Base-by-base conservation (phyloP, 176 grass and related monocot species). In the Oryza punctata region DNA sequence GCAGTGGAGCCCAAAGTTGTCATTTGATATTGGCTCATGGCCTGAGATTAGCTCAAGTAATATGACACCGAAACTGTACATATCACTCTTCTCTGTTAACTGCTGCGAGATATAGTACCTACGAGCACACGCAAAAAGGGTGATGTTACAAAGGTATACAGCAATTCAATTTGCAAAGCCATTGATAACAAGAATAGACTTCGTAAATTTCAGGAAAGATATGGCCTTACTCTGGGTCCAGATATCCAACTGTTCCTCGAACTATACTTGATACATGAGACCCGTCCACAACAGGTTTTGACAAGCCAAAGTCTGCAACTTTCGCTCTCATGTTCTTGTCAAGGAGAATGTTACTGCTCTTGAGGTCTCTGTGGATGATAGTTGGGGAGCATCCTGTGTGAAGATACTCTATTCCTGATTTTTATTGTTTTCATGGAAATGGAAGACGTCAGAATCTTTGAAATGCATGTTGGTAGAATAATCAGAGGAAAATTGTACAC, bases 61-160 rank as follows among this genome's bases (percentile, higher is more conserved):
- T 81, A 99, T 99, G 44, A 99, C 91, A 18, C 96, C 96, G 61
- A 99, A 99, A 84, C 96, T 99, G 69, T 96, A 99, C 45, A 99
- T 82, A 65, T 99, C 96, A 5, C 96, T 99, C 83, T 96, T 99
- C 85, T 96, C 96, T 44, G 96, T 99, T 35, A 99, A 80, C 71
- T 99, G 96, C 89, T 99, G 96, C 27, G 91, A 96, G 63, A 84
- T 85, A 15, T 99, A 99, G 85, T 99, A 99, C 91, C 96, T 99
- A 83, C 21, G 18, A 66, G 87, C 72, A 5, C 79, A 75, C 64
- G 65, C 35, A 38, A 3, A 87, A 49, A 76, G 69, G 24, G 23
- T n/a, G 29, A 85, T 80, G 59, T 37, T 43, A 49, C 7, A 25
- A 75, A 40, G n/a, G 27, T 68, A 74, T 12, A 18, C 4, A 78